Percentiles rank a stretch among this genome's conserved stretches.
Evolutionary conservation across 1,284 basidiomycete genomes (phyloP).

Genomic region (Sphagnurus paluster): DNA sequence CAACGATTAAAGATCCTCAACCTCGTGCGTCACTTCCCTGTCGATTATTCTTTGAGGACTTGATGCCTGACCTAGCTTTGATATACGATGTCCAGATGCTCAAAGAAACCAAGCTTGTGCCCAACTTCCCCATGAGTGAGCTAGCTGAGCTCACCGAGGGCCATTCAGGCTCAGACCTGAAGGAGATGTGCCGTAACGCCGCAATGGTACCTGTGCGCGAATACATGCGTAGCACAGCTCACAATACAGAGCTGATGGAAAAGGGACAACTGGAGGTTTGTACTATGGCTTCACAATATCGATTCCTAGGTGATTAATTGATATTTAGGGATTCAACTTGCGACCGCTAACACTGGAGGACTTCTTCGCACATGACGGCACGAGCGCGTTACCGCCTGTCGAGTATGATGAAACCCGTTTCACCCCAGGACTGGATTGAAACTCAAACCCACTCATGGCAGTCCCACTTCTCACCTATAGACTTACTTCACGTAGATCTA

Average conservation of each 20-base stretch:
- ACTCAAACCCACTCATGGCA: too few relatives aligned
- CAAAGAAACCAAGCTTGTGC: conserved; percentile 69
- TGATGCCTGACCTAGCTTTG: not conserved
- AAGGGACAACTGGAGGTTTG: conserved; percentile 57
- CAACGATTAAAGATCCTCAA: conserved; percentile 90
- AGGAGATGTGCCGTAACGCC: conserved; percentile 93
- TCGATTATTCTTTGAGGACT: not conserved
- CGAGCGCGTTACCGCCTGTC: conserved; percentile 21
- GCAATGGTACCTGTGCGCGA: conserved; percentile 92
- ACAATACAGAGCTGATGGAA: conserved; percentile 52
- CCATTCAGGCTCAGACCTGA: conserved; percentile 88
- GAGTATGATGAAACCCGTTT: conserved; percentile 12
- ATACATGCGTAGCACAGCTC: conserved; percentile 67
- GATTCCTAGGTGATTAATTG: not conserved
- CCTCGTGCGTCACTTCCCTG: conserved; percentile 53
- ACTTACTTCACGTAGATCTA: conserved; percentile 15
- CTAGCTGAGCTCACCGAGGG: conserved; percentile 80
- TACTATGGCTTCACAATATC: conserved; percentile 1
- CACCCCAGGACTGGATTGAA: too few relatives aligned
- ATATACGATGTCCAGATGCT: conserved; percentile 84
- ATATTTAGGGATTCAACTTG: conserved; percentile 66
- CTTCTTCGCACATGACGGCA: conserved; percentile 66
- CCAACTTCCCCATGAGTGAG: conserved; percentile 61
- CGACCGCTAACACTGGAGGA: conserved; percentile 71
- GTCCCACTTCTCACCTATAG: conserved; percentile 5